These are phyloP conservation scores for Aureobasidium sp. DNA, from an alignment of 2,329 filamentous ascomycete species.

Conservation along the genomic window DNA sequence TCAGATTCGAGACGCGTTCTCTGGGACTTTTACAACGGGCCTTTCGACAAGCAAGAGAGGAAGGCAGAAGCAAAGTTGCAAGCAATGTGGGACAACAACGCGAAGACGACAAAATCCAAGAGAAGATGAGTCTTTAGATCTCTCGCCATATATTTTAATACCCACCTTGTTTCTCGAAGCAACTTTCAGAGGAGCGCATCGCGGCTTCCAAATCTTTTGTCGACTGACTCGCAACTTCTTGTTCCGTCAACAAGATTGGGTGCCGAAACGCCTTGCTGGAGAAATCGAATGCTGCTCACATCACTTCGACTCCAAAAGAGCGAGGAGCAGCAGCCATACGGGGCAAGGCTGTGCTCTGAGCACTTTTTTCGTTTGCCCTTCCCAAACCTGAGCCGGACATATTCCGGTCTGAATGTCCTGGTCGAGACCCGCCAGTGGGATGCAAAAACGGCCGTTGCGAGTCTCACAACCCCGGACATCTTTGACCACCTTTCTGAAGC, in stretches of 20 bases:
- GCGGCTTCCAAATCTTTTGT: background rate
- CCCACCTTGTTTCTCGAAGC: background rate
- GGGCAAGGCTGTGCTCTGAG: background rate
- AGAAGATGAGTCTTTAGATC: conserved; percentile 16
- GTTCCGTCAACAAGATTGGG: background rate
- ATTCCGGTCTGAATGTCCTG: background rate
- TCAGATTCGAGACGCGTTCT: conserved; percentile 47
- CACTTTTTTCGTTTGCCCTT: background rate
- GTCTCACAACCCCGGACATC: background rate
- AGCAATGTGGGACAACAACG: conserved; percentile 22
- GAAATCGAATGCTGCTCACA: background rate
- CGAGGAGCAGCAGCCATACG: background rate
- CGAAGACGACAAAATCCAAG: conserved; percentile 16
- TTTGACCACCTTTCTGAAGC: background rate
- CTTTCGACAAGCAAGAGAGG: conserved; percentile 51
- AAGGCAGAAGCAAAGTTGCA: conserved; percentile 39
- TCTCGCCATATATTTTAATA: background rate
- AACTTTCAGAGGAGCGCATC: background rate
- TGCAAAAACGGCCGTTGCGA: background rate
- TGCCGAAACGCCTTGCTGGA: background rate
- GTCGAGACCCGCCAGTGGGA: background rate
- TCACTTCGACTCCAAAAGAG: background rate
- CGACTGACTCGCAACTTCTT: background rate
- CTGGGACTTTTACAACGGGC: conserved; percentile 52
- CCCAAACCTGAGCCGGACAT: background rate